These are phyloP conservation scores for Pseudoturritis turrita DNA, from an alignment of 345 rosid species.

Conservation along the genomic window DNA sequence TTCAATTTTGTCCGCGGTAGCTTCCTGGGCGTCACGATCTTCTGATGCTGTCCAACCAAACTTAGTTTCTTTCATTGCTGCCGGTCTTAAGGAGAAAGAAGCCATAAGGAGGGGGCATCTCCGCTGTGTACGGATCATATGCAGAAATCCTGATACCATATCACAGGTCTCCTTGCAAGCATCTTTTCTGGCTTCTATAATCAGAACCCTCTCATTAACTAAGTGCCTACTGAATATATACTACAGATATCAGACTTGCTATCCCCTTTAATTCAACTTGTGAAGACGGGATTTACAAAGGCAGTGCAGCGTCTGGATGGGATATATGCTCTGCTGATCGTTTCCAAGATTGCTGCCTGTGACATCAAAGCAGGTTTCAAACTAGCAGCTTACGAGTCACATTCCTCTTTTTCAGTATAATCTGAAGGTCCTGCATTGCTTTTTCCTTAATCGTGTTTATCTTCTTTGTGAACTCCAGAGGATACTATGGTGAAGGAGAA, in stretches of 20 bases:
- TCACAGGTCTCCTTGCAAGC: constrained; percentile 46
- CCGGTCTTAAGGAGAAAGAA: constrained; percentile 97
- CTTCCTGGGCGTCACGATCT: constrained; percentile 73
- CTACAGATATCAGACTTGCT: constrained; percentile 72
- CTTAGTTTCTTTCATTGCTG: constrained; percentile 59
- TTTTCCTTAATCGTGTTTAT: constrained; percentile 12
- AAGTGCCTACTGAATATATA: constrained; percentile 22
- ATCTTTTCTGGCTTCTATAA: not conserved
- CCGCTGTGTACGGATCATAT: constrained; percentile 59
- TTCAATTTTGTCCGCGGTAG: constrained; percentile 62
- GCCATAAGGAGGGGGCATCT: constrained; percentile 86
- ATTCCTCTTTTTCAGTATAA: not conserved
- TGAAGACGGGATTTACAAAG: constrained; percentile 87
- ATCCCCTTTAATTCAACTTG: constrained; percentile 85
- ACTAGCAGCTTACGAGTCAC: not conserved
- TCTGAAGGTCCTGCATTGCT: constrained; percentile 6
- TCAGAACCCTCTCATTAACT: constrained; percentile 2
- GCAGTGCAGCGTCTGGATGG: constrained; percentile 93
- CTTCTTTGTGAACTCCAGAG: constrained; percentile 45
- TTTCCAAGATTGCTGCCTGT: constrained; percentile 73
- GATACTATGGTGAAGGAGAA: constrained; percentile 85
- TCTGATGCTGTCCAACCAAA: constrained; percentile 62
- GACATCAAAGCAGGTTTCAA: constrained; percentile 89
- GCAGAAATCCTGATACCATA: constrained; percentile 64
- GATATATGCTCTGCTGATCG: constrained; percentile 73